Base-by-base conservation (phyloP, 768 basidiomycete genomes). In the Russula compacta region DNA sequence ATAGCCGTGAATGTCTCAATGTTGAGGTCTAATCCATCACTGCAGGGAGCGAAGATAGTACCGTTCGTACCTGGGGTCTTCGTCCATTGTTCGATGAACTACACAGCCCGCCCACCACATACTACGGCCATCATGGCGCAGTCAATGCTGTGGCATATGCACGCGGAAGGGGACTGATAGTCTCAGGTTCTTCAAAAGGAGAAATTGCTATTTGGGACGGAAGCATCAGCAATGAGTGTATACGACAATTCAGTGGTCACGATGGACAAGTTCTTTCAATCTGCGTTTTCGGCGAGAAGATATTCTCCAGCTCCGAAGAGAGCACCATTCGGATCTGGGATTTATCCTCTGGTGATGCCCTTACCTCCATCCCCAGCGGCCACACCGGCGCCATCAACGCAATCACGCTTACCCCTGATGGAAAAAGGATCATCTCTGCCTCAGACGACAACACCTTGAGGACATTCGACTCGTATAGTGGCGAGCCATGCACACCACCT, bases 331-430 rank as follows among this genome's bases (percentile, higher is more conserved):
- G 61, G n/a, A 11, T 60, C 10, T 64, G 59, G 63, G 49, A 64
- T 2, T 19, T 54, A 6, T 39, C 38, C 39, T 53, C 58, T 3
- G 61, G 58, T 33, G 17, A 50, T 7, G 24, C 19, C 4, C 53
- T 60, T 4, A 17, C 24, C 15, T 54, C 40, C 14, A 53, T 58
- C 19, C 69, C 80, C 24, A 74, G 74, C 50, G 67, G 77, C 57
- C 49, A 48, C 36, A 68, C 36, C n/a, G 55, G 33, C 2, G 21
- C 56, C 19, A 40, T 65, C 32, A 60, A 43, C 48, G 17, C 42
- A 17, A 40, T 51, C 42, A 29, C 51, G 17, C 42, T 51, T 17
- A 33, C 57, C 9, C 59, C 59, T 1, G 52, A 52, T 32, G 56
- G 61, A 15, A 35, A 7, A 10, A 11, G 55, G 36, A 38, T 64